A percentile compares a stretch with the other conserved stretches of the same genome.
phyloP scores from a whole-genome alignment of 164 flowering plant genomes.

The Vitis rotundifolia region DNA sequence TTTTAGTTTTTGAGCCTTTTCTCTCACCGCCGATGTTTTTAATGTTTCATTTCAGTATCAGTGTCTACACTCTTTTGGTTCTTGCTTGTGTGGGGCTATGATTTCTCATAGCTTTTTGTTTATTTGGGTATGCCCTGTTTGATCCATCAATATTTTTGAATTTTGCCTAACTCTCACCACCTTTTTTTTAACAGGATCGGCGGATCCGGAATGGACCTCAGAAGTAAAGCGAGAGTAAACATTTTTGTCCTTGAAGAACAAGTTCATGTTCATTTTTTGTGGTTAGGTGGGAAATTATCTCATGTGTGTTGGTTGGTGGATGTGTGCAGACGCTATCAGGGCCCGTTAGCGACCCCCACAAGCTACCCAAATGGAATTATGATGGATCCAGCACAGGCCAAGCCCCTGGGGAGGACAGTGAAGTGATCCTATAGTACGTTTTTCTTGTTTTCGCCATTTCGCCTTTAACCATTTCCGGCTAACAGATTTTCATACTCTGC shows the following conservation, averaged over 20 bases:
- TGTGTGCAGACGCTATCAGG: conserved; percentile 35
- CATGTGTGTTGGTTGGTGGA: neutral
- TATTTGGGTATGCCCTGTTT: neutral
- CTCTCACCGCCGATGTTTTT: too few relatives aligned
- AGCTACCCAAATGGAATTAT: conserved; percentile 59
- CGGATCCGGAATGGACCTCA: conserved; percentile 57
- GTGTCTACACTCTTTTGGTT: too few relatives aligned
- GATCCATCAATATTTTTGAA: neutral
- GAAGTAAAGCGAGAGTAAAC: conserved; percentile 62
- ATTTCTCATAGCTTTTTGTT: too few relatives aligned
- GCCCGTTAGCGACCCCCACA: conserved; percentile 33
- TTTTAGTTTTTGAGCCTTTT: too few relatives aligned
- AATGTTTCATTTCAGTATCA: too few relatives aligned
- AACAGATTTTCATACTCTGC: too few relatives aligned
- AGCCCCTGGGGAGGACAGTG: conserved; percentile 59
- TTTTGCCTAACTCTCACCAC: neutral
- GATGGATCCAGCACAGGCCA: conserved; percentile 62
- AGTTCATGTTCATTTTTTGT: neutral
- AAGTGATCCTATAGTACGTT: conserved; percentile 51
- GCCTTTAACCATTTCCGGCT: too few relatives aligned
- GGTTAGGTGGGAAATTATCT: neutral
- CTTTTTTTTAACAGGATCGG: conserved; percentile 41
- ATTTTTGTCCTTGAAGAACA: neutral
- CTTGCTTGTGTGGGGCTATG: too few relatives aligned
- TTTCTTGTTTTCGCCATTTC: neutral